Evolutionary conservation across 2,329 filamentous ascomycete genomes (phyloP), one percentile per base, ranked within the genome.

Genomic region (Aspergillus neotritici): DNA sequence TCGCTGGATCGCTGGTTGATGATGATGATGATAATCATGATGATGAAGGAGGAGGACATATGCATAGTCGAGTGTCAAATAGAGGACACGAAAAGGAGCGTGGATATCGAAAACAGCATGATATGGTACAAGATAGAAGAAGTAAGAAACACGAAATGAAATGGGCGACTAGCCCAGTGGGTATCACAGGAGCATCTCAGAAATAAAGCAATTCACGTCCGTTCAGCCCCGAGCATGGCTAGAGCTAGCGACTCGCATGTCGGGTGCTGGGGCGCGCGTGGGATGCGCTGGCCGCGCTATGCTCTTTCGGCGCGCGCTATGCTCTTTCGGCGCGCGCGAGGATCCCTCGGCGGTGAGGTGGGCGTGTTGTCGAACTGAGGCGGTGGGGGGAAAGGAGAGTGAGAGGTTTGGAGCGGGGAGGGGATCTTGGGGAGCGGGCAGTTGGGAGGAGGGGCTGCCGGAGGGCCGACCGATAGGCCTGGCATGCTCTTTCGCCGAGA

Each of bases 381-480:
- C 36, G 14, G 41, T 31, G 8, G 38, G 30, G 31, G 31, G 12
- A 21, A 14, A 28, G 3, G 32, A 12, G 31, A 37, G 43, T n/a
- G 48, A 33, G 5, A 33, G 15, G 34, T 4, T 14, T 50, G 42
- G 4, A 50, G 33, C 7, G 53, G 49, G 0, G 53, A 55, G 6
- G 62, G 62, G 1, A 65, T 57, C 34, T 64, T 59, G 4, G 62
- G 62, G 3, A 65, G 46, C 2, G 62, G 62, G 31, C 57, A 63
- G 32, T 58, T 63, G 4, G 62, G 62, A 29, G 62, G 62, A 31
- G 62, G 62, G 7, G 55, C 56, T 9, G 49, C 41, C 2, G 62
- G 61, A 17, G 61, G 62, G 0, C 61, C 62, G 25, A 57, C 47
- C 8, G 49, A 41, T 12, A 65, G 45, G 2, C 62, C 62, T 2